Evolutionary conservation across 202 grass and related monocot species (phyloP).

Genomic region (Bolboschoenoplectus hybrid): DNA sequence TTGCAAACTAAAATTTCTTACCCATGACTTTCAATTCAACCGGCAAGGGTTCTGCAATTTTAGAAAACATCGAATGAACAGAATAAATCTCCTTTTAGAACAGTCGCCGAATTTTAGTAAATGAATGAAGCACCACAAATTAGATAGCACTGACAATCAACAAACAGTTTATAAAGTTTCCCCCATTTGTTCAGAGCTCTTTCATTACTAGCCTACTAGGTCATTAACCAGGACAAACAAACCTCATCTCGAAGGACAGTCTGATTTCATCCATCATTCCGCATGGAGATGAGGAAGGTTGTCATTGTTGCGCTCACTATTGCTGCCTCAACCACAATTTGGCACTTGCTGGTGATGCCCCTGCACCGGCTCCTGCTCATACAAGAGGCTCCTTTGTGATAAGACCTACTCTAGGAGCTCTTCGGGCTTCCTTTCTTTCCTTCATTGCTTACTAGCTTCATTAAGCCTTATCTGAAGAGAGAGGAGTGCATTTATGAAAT

Average conservation of each 20-base stretch:
- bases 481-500: conserved; percentile 1
- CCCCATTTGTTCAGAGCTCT: neutral
- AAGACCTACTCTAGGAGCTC: neutral
- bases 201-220: neutral
- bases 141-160: neutral
- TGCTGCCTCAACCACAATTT: neutral
- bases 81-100: neutral
- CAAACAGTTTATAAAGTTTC: neutral
- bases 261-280: neutral
- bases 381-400: conserved; percentile 7
- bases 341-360: conserved; percentile 12
- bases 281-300: conserved; percentile 34
- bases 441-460: conserved; percentile 16
- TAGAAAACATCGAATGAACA: neutral
- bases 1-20: neutral
- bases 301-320: neutral
- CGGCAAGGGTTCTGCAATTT: neutral
- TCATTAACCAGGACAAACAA: conserved; percentile 8
- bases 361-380: conserved; percentile 17
- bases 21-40: neutral
- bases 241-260: neutral
- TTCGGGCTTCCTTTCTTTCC: conserved; percentile 13
- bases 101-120: neutral
- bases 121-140: neutral
- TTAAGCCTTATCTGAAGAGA: neutral